Conservation (phyloP, 371 early-diverging fungal species). For the Mortierella sp. region DNA sequence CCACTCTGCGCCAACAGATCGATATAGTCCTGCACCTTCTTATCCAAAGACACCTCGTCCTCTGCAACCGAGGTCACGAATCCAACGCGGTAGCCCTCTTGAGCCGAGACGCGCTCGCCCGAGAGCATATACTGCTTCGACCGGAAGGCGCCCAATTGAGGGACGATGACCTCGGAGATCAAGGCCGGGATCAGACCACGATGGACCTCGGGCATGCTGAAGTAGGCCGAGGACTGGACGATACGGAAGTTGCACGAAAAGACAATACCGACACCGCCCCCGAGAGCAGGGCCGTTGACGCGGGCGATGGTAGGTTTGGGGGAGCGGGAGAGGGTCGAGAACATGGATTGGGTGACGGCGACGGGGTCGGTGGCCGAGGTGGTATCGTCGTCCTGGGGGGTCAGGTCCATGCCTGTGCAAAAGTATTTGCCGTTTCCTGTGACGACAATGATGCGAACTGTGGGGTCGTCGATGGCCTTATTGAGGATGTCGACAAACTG, state of each 20-base stretch:
- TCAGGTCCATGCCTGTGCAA: slow-evolving; percentile 81
- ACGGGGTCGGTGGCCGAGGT: slow-evolving; percentile 58
- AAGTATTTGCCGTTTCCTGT: slow-evolving; percentile 82
- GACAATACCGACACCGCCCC: slow-evolving; percentile 81
- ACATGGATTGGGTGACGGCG: slow-evolving; percentile 39
- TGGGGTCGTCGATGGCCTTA: slow-evolving; percentile 61
- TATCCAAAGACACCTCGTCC: slow-evolving; percentile 58
- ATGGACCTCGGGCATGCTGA: slow-evolving; percentile 76
- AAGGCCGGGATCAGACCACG: slow-evolving; percentile 81
- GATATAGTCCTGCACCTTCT: slow-evolving; percentile 61
- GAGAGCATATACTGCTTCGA: slow-evolving; percentile 77
- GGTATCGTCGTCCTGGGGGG: slow-evolving; percentile 55
- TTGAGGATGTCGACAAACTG: slow-evolving; percentile 62
- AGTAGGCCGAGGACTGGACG: slow-evolving; percentile 61
- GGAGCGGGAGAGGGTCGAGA: slow-evolving; percentile 50
- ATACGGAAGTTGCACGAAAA: slow-evolving; percentile 76
- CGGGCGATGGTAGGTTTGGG: slow-evolving; percentile 77
- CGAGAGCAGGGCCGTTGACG: slow-evolving; percentile 80
- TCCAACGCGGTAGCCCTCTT: slow-evolving; percentile 59
- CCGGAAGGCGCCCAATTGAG: slow-evolving; percentile 69
- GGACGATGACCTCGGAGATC: slow-evolving; percentile 79
- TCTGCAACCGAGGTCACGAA: slow-evolving; percentile 61
- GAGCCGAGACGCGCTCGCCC: slow-evolving; percentile 66
- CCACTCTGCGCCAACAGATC: slow-evolving; percentile 66
- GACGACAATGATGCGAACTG: slow-evolving; percentile 71